Evolutionary conservation across 495 filamentous ascomycete genomes (phyloP).

Genomic region (Podospora australis): DNA sequence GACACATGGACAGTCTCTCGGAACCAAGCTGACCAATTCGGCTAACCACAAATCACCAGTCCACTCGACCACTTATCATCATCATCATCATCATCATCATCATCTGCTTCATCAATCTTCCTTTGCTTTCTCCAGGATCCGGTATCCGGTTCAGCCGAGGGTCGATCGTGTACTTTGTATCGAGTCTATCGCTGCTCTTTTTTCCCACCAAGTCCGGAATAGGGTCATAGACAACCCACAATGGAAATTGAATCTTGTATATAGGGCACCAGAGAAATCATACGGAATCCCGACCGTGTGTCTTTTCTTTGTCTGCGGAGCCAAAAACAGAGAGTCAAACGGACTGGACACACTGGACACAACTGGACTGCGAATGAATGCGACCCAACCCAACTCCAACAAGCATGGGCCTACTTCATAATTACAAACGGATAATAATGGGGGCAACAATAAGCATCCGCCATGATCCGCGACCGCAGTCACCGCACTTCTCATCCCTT

Average conservation of each 20-base stretch:
- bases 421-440: not conserved
- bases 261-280: too few relatives aligned
- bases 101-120: not conserved
- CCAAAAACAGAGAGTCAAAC: not conserved
- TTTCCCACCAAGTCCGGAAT: constrained; percentile 1
- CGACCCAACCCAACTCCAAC: constrained; percentile 1
- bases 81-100: not conserved
- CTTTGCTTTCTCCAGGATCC: not conserved
- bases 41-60: not conserved
- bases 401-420: not conserved
- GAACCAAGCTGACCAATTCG: constrained; percentile 9
- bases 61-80: not conserved
- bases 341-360: too few relatives aligned
- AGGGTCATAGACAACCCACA: too few relatives aligned
- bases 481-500: not conserved
- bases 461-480: not conserved
- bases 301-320: not conserved
- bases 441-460: not conserved
- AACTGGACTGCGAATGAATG: not conserved
- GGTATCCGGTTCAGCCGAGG: not conserved
- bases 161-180: too few relatives aligned
- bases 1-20: constrained; percentile 5
- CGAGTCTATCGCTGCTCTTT: too few relatives aligned
- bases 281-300: too few relatives aligned
- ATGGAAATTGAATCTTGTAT: too few relatives aligned